A percentile compares a stretch with the other conserved stretches of the same genome.
These are phyloP conservation scores for Boletus sensibilis DNA, from an alignment of 768 basidiomycete genomes.

Conservation along the genomic window DNA sequence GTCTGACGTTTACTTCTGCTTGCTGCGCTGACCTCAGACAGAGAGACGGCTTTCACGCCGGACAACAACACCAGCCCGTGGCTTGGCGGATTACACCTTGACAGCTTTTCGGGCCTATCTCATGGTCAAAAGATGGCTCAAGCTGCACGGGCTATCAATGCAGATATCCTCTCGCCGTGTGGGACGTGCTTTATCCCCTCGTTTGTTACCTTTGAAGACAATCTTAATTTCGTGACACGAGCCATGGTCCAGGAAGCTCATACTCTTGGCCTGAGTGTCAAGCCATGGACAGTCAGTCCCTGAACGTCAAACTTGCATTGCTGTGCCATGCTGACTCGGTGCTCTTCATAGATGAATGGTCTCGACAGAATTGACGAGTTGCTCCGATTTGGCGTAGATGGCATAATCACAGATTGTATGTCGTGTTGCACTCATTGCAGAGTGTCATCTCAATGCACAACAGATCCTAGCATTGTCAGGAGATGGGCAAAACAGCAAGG, in stretches of 20 bases:
- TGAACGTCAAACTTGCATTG: not conserved
- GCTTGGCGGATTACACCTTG: conserved; percentile 65
- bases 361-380: conserved; percentile 62
- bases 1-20: not conserved
- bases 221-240: conserved; percentile 60
- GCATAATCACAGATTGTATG: conserved; percentile 73
- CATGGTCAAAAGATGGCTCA: conserved; percentile 59
- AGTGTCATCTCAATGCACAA: not conserved
- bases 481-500: conserved; percentile 55
- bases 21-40: conserved; percentile 15
- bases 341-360: conserved; percentile 50
- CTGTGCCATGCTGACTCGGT: not conserved
- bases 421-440: not conserved
- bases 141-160: conserved; percentile 64
- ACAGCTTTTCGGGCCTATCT: conserved; percentile 61
- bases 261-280: conserved; percentile 56
- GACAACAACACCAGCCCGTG: conserved; percentile 55
- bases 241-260: conserved; percentile 71
- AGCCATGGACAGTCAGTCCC: conserved; percentile 69
- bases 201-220: conserved; percentile 43
- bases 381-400: conserved; percentile 62
- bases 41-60: conserved; percentile 41
- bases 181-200: conserved; percentile 42
- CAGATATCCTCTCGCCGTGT: conserved; percentile 63
- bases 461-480: conserved; percentile 57